Percentiles rank a stretch among this genome's conserved stretches.
These are phyloP conservation scores for Cercospora janseana DNA, from an alignment of 2,329 filamentous ascomycete species.

Conservation along the genomic window DNA sequence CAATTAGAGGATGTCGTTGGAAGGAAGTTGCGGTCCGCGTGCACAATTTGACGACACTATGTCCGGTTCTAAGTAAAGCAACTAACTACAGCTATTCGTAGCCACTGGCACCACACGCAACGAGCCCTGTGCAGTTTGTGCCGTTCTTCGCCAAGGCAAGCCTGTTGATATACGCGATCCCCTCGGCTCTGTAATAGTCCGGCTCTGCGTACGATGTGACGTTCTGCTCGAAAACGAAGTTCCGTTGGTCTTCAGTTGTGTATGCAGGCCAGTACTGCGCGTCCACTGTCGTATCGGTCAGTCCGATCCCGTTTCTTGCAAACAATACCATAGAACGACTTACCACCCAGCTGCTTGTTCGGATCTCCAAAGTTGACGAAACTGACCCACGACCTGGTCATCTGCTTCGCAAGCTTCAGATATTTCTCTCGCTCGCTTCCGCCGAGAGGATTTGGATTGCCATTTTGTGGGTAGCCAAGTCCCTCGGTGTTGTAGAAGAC, in stretches of 20 bases:
- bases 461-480: constrained; percentile 23
- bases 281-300: constrained; percentile 22
- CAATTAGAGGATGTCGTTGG: no score
- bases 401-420: constrained; percentile 46
- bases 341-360: constrained; percentile 31
- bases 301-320: not conserved
- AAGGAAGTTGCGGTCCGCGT: no score
- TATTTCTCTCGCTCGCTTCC: constrained; percentile 38
- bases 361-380: constrained; percentile 52
- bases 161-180: constrained; percentile 40
- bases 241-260: constrained; percentile 41
- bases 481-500: constrained; percentile 56
- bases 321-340: not conserved
- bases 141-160: constrained; percentile 29
- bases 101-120: constrained; percentile 25
- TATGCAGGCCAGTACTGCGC: constrained; percentile 48
- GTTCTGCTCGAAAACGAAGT: constrained; percentile 55
- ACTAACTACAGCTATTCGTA: no score
- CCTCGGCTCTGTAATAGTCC: constrained; percentile 48
- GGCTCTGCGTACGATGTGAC: constrained; percentile 35
- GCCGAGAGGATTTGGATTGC: constrained; percentile 27
- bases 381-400: constrained; percentile 53
- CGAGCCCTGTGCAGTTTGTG: constrained; percentile 26
- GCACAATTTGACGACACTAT: no score
- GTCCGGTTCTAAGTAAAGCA: no score